These are phyloP conservation scores for Cladophialophora immunda DNA, from an alignment of 2,329 filamentous ascomycete species.

Conservation along the genomic window DNA sequence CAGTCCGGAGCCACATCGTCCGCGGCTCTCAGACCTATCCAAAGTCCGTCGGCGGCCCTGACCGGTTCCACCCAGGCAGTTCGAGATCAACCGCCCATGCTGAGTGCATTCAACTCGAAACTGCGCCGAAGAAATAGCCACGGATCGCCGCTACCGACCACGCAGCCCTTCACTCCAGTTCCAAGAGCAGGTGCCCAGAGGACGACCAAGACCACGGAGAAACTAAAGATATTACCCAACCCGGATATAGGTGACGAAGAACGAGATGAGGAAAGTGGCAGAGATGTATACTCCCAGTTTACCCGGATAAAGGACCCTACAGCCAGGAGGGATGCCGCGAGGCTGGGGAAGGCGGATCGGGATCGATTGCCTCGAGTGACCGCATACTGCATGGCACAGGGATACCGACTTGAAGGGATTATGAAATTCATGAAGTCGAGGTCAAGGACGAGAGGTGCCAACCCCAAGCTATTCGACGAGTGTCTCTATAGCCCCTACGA, in stretches of 20 bases:
- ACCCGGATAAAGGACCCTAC: slow-evolving; percentile 97
- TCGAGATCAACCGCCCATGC: slow-evolving; percentile 63
- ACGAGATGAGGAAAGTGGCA: slow-evolving; percentile 85
- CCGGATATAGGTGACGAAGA: slow-evolving; percentile 81
- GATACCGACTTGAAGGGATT: slow-evolving; percentile 87
- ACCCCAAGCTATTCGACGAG: slow-evolving; percentile 93
- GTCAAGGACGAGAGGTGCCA: slow-evolving; percentile 77
- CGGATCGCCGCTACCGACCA: slow-evolving; percentile 63
- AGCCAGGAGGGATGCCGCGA: slow-evolving; percentile 87
- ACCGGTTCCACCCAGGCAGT: slow-evolving; percentile 43
- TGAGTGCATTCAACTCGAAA: slow-evolving; percentile 86
- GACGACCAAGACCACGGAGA: slow-evolving; percentile 94
- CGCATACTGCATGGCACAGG: slow-evolving; percentile 93
- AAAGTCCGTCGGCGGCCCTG: slow-evolving; percentile 49
- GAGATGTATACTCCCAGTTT: slow-evolving; percentile 97
- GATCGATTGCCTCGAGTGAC: slow-evolving; percentile 88
- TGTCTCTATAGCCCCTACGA: slow-evolving; percentile 96
- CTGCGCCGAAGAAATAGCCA: slow-evolving; percentile 86
- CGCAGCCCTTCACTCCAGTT: slow-evolving; percentile 51
- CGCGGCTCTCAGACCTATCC: slow-evolving; percentile 52
- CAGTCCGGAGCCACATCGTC: slow-evolving; percentile 53
- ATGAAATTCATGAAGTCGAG: slow-evolving; percentile 91
- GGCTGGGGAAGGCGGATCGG: slow-evolving; percentile 91
- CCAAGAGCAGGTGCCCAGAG: slow-evolving; percentile 91
- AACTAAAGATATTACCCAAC: slow-evolving; percentile 94